Percentiles rank a stretch among this genome's conserved stretches.
phyloP scores from a whole-genome alignment of 305 asterid genomes.

The Solanum hybrid region DNA sequence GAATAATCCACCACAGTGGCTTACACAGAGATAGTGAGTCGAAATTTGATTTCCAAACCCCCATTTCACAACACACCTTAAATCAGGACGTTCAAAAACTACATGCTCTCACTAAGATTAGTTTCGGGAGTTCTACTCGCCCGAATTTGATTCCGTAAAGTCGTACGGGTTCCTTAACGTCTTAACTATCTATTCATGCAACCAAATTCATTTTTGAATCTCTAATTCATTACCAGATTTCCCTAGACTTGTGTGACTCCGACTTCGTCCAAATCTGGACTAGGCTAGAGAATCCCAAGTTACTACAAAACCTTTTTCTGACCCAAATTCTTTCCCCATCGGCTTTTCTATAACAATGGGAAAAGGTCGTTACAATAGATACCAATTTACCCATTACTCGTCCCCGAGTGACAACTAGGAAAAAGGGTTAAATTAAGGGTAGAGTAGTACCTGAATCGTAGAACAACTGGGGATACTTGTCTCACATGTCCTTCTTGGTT shows the following conservation, averaged over 20 bases:
- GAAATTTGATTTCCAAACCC: neutral
- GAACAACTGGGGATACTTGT: neutral
- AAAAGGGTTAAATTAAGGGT: neutral
- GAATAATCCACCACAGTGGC: neutral
- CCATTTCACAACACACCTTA: neutral
- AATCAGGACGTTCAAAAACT: neutral
- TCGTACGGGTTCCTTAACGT: neutral
- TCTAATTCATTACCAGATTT: neutral
- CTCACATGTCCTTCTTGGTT: neutral
- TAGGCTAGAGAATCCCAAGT: neutral
- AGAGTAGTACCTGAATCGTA: neutral
- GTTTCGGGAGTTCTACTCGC: neutral
- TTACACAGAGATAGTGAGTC: neutral
- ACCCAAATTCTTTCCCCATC: neutral
- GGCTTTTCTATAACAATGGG: neutral
- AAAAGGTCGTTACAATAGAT: too few species aligned
- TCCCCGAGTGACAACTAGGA: neutral
- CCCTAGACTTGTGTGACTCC: neutral
- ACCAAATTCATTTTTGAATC: neutral
- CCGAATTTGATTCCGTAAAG: neutral
- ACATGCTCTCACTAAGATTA: neutral
- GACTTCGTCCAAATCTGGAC: neutral
- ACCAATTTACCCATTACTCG: neutral
- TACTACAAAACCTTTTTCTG: neutral
- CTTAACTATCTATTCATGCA: too few species aligned